Evolutionary conservation across 225 moss, liverwort and hornwort species (phyloP).

Genomic region (Anthoceros angustus): DNA sequence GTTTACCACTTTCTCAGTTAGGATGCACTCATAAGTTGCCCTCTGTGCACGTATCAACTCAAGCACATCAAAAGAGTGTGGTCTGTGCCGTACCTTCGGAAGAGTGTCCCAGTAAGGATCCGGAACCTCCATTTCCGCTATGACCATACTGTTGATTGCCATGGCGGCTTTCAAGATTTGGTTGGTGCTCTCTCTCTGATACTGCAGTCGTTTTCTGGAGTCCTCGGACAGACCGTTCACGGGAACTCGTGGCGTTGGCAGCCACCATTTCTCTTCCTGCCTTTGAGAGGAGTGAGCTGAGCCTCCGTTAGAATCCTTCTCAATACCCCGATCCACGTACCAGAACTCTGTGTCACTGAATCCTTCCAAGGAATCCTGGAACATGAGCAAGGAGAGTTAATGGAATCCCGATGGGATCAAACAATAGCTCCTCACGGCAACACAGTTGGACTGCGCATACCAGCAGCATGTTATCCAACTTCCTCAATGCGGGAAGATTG

Average conservation of each 20-base stretch:
- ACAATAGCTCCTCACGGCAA: background rate
- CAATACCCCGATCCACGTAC: conserved; percentile 89
- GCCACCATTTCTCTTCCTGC: conserved; percentile 99
- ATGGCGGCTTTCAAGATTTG: conserved; percentile 95
- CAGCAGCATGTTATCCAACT: conserved; percentile 82
- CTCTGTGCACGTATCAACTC: background rate
- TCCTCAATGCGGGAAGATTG: conserved; percentile 86
- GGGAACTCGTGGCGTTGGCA: conserved; percentile 85
- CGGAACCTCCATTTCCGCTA: conserved; percentile 84
- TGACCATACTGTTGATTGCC: conserved; percentile 81
- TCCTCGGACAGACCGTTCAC: conserved; percentile 62
- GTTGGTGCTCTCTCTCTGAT: conserved; percentile 63
- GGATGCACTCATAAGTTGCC: background rate
- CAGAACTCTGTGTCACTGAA: conserved; percentile 79
- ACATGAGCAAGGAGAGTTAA: background rate
- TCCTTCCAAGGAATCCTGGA: conserved; percentile 65
- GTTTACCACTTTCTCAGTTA: background rate
- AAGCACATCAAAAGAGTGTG: background rate
- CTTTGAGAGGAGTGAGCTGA: conserved; percentile 68
- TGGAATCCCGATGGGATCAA: background rate
- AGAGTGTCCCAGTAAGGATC: conserved; percentile 69
- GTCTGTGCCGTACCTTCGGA: conserved; percentile 44
- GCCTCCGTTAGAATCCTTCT: conserved; percentile 43
- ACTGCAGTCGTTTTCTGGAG: conserved; percentile 49
- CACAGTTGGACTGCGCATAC: conserved; percentile 21